Evolutionary conservation across 495 filamentous ascomycete genomes (phyloP), one percentile per base, ranked within the genome.

Genomic region (Lasiosphaeris hirsuta): DNA sequence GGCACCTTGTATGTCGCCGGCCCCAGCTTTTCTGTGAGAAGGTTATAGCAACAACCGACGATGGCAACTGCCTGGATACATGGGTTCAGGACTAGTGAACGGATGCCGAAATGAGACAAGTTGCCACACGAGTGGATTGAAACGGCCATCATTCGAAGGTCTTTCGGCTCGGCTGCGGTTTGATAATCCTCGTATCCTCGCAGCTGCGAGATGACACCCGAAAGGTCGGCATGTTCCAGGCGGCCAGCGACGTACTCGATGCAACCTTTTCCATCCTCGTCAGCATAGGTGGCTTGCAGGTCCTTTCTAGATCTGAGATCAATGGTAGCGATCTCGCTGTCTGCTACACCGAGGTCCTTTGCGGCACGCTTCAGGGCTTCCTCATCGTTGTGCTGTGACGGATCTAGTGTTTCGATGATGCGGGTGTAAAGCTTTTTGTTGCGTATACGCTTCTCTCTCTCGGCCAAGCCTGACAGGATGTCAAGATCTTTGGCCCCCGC

Each of bases 121-220:
- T 97, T 97, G 52, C 94, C 94, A 70, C 94, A 98, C 15, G 92
- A 96, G 69, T 98, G 94, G 46, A 98, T 88, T 0, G 94, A 97
- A 2, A 96, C 86, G 18, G 95, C 86, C 84, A 97, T 90, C 35
- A 96, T 75, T 34, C 76, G 78, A 19, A 75, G 75, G 49, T 73
- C 72, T 13, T 69, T 72, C 11, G 61, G 60, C 37, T 67, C 66
- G 11, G 55, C 51, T 19, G 57, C 59, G 1, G 23, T 30, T 30
- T 30, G 23, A 30, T 30, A 30, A 5, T 71, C 48, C 41, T 73
- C 71, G 23, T 65, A 58, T 23, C 61, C 58, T 41, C 69, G 63
- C 30, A 74, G 55, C 62, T 74, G 73, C 13, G 67, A 69, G 17
- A 85, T 75, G 50, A 88, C 75, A 56, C 82, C 70, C 23, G 81